Evolutionary conservation across 768 basidiomycete species (phyloP).

Genomic region (Exsudoporus frostii): DNA sequence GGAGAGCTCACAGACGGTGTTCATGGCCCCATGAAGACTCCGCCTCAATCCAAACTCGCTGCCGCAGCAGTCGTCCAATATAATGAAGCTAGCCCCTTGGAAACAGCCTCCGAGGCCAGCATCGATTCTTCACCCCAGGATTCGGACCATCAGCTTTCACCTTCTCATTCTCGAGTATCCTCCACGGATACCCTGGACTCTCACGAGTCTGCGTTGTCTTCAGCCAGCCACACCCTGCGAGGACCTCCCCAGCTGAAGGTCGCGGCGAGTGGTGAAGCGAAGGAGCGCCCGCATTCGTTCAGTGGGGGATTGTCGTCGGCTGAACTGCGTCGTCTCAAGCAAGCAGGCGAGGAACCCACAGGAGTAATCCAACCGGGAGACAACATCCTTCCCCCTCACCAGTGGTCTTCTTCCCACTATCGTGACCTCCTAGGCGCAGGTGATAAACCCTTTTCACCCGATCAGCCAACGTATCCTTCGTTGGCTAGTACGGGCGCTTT

Average conservation of each 20-base stretch:
- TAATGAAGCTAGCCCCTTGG: slow-evolving; percentile 67
- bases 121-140: slow-evolving; percentile 69
- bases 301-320: slow-evolving; percentile 73
- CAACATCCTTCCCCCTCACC: slow-evolving; percentile 41
- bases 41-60: slow-evolving; percentile 62
- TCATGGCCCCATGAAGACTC: slow-evolving; percentile 55
- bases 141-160: slow-evolving; percentile 61
- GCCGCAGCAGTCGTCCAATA: slow-evolving; percentile 51
- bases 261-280: slow-evolving; percentile 51
- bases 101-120: slow-evolving; percentile 69
- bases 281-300: slow-evolving; percentile 79
- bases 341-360: slow-evolving; percentile 50
- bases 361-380: slow-evolving; percentile 33
- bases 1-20: slow-evolving; percentile 50
- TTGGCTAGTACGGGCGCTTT: slow-evolving; percentile 46
- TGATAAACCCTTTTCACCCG: slow-evolving; percentile 42
- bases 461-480: slow-evolving; percentile 64
- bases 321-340: slow-evolving; percentile 73
- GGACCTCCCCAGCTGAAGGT: slow-evolving; percentile 53
- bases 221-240: slow-evolving; percentile 55
- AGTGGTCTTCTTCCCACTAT: slow-evolving; percentile 50
- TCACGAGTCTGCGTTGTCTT: slow-evolving; percentile 52
- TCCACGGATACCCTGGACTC: slow-evolving; percentile 74
- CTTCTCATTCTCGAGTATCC: slow-evolving; percentile 77
- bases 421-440: slow-evolving; percentile 39